Base-by-base conservation (phyloP, 352 stramenopile species). In the Globisporangium polare region DNA sequence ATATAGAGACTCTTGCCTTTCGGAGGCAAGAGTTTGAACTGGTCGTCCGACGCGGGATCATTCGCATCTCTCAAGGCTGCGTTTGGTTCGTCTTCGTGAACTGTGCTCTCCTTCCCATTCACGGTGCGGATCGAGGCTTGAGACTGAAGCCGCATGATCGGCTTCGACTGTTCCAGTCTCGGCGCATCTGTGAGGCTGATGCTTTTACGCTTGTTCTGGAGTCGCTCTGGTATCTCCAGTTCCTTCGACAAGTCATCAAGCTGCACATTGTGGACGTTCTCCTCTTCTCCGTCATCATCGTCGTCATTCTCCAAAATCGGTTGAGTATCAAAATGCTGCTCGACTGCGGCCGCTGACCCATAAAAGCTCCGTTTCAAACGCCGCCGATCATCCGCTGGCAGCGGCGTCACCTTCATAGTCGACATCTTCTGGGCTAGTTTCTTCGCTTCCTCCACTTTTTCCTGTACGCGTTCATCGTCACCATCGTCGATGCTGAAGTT, bases 401-500 rank as follows among this genome's bases (percentile, higher is more conserved):
- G 41, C 20, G 60, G 60, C 3, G 41, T 29, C 13, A 90, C 77
- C 61, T 88, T 89, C 74, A 88, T 80, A 4, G 66, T 74, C 0
- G 82, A 81, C 74, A 89, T 83, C 18, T 85, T 80, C 47, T 80
- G 60, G 0, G 74, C 80, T 0, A 89, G 58, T 27, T 78, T 76
- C 29, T 74, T 78, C 2, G 73, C 75, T 15, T 89, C 71, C 45
- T 89, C 72, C 45, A 74, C 59, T 50, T 86, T 83, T 13, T 81
- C 67, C 43, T 75, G 70, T 17, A 50, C 35, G 29, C 43, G 41
- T 5, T 63, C 65, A 54, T 85, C 73, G 15, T 89, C 74, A 39
- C 77, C 76, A n/a, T 91, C 82, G 1, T 92, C 76, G 5, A 71
- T 68, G 49, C 80, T 88, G 53, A 98, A 98, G 53, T 95, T 94